Evolutionary conservation across 306 rosid genomes (phyloP).

Genomic region (Vigna nakashimae): DNA sequence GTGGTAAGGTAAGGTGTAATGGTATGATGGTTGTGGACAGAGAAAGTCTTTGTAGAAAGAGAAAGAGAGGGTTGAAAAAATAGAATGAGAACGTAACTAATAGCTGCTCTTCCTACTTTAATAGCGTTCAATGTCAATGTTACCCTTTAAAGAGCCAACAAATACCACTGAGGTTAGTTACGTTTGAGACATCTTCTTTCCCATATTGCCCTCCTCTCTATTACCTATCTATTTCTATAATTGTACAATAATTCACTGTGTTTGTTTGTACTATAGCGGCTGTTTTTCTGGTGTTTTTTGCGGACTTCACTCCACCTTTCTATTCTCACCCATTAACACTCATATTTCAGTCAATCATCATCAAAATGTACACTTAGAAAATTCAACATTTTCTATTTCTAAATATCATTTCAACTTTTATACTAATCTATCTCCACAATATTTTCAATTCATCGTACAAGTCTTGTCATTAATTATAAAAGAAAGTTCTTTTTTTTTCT

Average conservation of each 20-base stretch:
- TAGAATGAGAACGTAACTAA: conserved; percentile 46
- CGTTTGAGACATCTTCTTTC: conserved; percentile 4
- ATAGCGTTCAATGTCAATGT: conserved; percentile 50
- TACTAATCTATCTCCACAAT: too few relatives aligned
- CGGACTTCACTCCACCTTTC: neutral
- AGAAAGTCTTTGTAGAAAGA: conserved; percentile 40
- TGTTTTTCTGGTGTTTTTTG: neutral
- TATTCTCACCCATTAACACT: neutral
- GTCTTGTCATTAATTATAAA: too few relatives aligned
- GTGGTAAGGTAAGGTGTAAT: conserved; percentile 41
- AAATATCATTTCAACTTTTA: too few relatives aligned
- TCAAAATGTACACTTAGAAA: too few relatives aligned
- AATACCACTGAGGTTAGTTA: conserved; percentile 33
- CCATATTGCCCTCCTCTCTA: conserved; percentile 44
- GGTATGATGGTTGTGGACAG: conserved; percentile 50
- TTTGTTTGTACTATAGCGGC: neutral
- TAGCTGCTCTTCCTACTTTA: conserved; percentile 42
- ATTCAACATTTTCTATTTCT: too few relatives aligned
- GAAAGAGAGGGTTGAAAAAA: conserved; percentile 33
- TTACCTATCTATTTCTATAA: neutral
- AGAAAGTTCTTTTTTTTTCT: too few relatives aligned
- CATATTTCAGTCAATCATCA: too few relatives aligned
- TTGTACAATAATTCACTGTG: conserved; percentile 2
- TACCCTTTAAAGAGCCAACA: conserved; percentile 52
- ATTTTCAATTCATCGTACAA: too few relatives aligned